phyloP scores from a whole-genome alignment of 148 eudicot genomes.

The Rhododendron mucronatum region DNA sequence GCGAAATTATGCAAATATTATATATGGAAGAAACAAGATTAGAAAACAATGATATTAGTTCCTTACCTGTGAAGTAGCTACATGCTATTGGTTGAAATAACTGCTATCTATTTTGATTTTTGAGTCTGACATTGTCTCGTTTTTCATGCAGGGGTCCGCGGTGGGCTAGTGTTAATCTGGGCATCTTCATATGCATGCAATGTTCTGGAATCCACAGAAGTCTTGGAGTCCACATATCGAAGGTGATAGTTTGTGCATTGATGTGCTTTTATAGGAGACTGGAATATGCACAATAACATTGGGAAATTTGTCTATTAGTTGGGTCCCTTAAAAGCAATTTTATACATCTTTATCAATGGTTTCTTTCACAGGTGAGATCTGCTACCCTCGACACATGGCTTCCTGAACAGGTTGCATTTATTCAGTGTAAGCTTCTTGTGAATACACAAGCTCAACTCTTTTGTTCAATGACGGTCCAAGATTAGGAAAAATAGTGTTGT shows the following conservation, averaged over 20 bases:
- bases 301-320: not conserved
- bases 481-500: not conserved
- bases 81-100: not conserved
- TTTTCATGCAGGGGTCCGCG: conserved; percentile 79
- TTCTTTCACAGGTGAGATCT: conserved; percentile 72
- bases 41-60: not conserved
- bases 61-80: not conserved
- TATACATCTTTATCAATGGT: not conserved
- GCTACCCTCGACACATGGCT: conserved; percentile 99
- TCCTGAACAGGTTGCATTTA: conserved; percentile 96
- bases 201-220: conserved; percentile 98
- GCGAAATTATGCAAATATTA: not conserved
- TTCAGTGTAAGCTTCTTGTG: conserved; percentile 63
- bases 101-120: conserved; percentile 1
- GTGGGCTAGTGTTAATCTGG: conserved; percentile 99
- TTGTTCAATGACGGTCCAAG: conserved; percentile 8
- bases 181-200: conserved; percentile 97
- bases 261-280: not conserved
- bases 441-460: not conserved
- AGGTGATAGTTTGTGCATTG: conserved; percentile 47
- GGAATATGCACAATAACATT: not conserved
- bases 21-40: not conserved
- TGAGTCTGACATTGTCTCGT: not conserved
- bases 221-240: conserved; percentile 96
- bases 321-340: not conserved